Evolutionary conservation across 1,139 yeast genomes (phyloP).

Genomic region (Diutina sp.): DNA sequence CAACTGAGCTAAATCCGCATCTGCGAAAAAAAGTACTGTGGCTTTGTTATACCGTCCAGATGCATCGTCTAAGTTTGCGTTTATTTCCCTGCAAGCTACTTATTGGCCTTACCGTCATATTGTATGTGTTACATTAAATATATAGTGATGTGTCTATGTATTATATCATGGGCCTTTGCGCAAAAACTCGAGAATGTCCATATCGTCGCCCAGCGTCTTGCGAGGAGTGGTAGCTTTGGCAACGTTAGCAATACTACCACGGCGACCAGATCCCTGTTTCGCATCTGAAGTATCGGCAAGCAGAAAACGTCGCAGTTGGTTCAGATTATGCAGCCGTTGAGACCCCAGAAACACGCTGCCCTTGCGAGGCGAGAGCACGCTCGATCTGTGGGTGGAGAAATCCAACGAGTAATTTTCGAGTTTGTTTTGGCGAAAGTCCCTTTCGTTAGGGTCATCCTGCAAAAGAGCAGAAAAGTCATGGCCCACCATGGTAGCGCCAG

Average conservation of each 20-base stretch:
- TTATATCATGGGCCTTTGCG: slow-evolving; percentile 22
- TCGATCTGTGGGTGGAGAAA: slow-evolving; percentile 5
- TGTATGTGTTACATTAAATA: no score
- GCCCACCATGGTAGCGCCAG: slow-evolving; percentile 6
- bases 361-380: slow-evolving; percentile 4
- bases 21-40: no score
- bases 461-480: slow-evolving; percentile 30
- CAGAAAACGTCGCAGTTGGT: neutral
- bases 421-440: slow-evolving; percentile 16
- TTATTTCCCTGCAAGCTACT: no score
- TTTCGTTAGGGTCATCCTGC: slow-evolving; percentile 16
- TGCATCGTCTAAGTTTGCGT: no score
- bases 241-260: neutral
- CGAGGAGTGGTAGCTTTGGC: neutral
- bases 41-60: no score
- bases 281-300: slow-evolving; percentile 10
- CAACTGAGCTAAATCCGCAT: slow-evolving; percentile 1
- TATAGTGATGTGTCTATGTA: neutral
- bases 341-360: neutral
- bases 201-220: slow-evolving; percentile 11
- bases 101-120: neutral
- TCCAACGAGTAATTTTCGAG: slow-evolving; percentile 21
- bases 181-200: slow-evolving; percentile 38
- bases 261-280: neutral
- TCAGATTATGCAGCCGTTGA: neutral